Evolutionary conservation across 805 yeast species (phyloP).

Genomic region (Nematodospora valgi): DNA sequence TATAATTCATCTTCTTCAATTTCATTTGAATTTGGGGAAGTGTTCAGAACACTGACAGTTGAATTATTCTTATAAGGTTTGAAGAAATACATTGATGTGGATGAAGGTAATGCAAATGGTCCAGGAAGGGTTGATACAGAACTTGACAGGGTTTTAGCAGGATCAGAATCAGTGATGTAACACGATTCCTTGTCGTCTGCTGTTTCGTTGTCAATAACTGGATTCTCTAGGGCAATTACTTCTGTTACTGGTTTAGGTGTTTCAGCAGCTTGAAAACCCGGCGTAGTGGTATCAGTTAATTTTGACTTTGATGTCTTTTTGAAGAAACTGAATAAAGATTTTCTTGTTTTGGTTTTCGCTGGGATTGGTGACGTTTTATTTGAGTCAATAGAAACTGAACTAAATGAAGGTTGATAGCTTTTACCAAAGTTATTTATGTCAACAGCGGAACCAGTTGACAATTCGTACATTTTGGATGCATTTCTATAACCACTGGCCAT

Average conservation of each 20-base stretch:
- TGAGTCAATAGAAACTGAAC: neutral
- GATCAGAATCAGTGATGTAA: neutral
- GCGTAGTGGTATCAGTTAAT: conserved; percentile 6
- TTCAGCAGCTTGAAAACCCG: conserved; percentile 6
- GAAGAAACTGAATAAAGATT: conserved; percentile 34
- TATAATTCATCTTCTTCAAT: conserved; percentile 17
- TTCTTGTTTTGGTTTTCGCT: conserved; percentile 14
- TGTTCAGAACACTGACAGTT: conserved; percentile 2
- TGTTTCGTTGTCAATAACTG: neutral
- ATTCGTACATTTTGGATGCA: conserved; percentile 12
- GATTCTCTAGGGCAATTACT: neutral
- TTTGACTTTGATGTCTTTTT: conserved; percentile 26
- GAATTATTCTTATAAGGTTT: conserved; percentile 22
- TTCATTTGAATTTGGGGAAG: neutral
- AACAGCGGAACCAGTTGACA: conserved; percentile 33
- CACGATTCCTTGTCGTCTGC: neutral
- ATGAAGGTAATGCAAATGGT: conserved; percentile 44
- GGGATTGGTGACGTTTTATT: conserved; percentile 4
- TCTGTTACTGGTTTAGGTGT: neutral
- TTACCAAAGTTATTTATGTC: conserved; percentile 40
- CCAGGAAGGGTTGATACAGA: conserved; percentile 20
- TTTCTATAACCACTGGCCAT: conserved; percentile 6
- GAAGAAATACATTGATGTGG: conserved; percentile 36
- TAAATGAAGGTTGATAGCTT: conserved; percentile 34
- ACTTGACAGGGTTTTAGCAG: neutral